Base-by-base conservation (phyloP, 2,329 filamentous ascomycete genomes). In the Malbranchea cinnamomea region DNA sequence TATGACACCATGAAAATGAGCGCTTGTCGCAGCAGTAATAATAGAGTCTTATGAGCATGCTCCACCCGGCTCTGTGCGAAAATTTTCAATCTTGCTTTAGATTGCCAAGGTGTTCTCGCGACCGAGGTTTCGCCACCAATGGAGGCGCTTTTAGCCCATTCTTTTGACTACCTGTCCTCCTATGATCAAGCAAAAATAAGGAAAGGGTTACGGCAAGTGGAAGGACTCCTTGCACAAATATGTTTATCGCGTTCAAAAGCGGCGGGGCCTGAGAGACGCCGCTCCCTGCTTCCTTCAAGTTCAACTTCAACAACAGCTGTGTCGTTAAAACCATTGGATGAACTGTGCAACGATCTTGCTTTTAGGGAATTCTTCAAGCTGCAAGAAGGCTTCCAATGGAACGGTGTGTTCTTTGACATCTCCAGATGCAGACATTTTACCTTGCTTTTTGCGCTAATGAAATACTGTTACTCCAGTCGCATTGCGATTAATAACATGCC, bases 301-400 rank as follows among this genome's bases (percentile, higher is more conserved):
- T 7, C 20, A 22, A 22, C 20, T 8, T 8, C 20, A 22, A 22
- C 10, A 22, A 22, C 53, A 31, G 55, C 59, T 28, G 57, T 60
- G 6, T 53, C 57, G 17, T 59, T 60, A 30, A 84, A 81, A 56
- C 64, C 66, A 9, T 65, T 93, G 28, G 60, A 62, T 13, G 75
- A 83, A 34, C 60, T 94, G 38, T 68, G 71, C 29, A 71, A 76
- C 39, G 89, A 95, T 54, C 82, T 80, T 12, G 87, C 85, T 12
- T 95, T 94, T 51, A 67, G 82, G 41, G 84, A 94, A 56, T 95
- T 95, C 62, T 94, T 93, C 63, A 83, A 92, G 53, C 55, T 95
- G 41, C 89, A 98, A 54, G 85, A 95, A 49, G 82, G 85, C 2
- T 98, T 98, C 50, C 83, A 95, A 60, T 95, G 84, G 80, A 98